These are phyloP conservation scores for Rhododendron kiyosumense DNA, from an alignment of 148 eudicot genomes.

Conservation along the genomic window DNA sequence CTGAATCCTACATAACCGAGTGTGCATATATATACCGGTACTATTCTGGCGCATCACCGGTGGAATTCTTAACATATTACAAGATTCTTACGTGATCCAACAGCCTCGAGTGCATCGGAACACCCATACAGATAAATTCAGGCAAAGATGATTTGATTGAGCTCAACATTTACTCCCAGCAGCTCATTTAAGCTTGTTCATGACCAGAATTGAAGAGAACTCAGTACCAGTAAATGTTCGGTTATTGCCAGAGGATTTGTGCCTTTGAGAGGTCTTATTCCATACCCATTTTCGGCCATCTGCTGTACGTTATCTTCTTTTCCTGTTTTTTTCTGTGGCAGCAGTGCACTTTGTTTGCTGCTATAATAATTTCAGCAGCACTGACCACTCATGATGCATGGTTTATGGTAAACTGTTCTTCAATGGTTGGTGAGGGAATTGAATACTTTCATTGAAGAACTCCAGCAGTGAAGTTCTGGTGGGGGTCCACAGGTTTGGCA, in stretches of 20 bases:
- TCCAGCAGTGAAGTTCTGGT: neutral
- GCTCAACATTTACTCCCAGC: neutral
- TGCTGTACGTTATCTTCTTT: neutral
- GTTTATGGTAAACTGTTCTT: neutral
- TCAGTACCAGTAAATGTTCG: neutral
- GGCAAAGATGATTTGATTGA: neutral
- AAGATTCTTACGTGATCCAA: neutral
- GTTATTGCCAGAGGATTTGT: neutral
- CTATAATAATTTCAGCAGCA: neutral
- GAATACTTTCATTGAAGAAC: neutral
- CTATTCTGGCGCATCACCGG: neutral
- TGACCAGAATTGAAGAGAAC: neutral
- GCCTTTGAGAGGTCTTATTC: neutral
- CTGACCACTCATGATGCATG: neutral
- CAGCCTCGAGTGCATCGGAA: neutral
- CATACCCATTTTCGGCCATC: neutral
- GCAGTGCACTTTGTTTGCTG: neutral
- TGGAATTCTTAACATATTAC: neutral
- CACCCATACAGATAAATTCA: neutral
- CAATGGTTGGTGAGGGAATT: slow-evolving; percentile 1
- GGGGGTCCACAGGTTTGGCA: neutral
- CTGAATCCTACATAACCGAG: neutral
- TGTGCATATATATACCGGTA: neutral
- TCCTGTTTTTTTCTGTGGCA: neutral
- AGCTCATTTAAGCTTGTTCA: neutral